Conservation (phyloP, 1,284 basidiomycete genomes). For the Volvariella volvacea region DNA sequence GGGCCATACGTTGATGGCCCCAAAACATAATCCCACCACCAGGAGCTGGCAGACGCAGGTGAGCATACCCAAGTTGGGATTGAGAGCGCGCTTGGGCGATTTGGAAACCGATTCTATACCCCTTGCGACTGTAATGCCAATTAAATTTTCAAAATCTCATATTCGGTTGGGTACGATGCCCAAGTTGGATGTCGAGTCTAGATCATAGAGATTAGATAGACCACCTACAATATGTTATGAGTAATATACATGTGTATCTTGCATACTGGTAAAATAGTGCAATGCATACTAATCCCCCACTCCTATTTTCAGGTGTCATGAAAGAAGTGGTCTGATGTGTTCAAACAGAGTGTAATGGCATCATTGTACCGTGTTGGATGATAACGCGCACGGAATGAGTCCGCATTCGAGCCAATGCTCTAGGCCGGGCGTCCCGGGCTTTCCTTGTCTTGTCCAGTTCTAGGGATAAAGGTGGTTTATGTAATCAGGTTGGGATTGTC, state of each 20-base stretch:
- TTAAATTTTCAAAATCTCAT: background rate
- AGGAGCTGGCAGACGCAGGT: conserved; percentile 13
- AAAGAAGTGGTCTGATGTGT: no score
- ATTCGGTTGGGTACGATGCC: background rate
- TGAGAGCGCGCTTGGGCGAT: conserved; percentile 15
- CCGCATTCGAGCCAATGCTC: no score
- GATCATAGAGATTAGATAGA: conserved; percentile 4
- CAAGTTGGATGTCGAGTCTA: background rate
- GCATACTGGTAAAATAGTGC: no score
- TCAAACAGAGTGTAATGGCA: no score
- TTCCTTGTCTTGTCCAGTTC: no score
- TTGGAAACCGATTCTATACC: conserved; percentile 13
- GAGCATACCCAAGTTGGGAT: conserved; percentile 21
- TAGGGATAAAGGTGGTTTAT: no score
- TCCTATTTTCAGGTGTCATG: no score
- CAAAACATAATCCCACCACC: conserved; percentile 10
- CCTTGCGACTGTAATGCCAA: conserved; percentile 13
- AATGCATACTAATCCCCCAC: no score
- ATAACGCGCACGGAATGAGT: no score
- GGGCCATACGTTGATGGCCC: conserved; percentile 14
- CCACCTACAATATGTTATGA: conserved; percentile 12
- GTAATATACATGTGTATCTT: conserved; percentile 7
- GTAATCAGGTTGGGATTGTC: no score
- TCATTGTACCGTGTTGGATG: no score
- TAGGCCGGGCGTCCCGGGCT: no score